Evolutionary conservation across 2,329 filamentous ascomycete genomes (phyloP).

Genomic region (Lachnellula occidentalis): DNA sequence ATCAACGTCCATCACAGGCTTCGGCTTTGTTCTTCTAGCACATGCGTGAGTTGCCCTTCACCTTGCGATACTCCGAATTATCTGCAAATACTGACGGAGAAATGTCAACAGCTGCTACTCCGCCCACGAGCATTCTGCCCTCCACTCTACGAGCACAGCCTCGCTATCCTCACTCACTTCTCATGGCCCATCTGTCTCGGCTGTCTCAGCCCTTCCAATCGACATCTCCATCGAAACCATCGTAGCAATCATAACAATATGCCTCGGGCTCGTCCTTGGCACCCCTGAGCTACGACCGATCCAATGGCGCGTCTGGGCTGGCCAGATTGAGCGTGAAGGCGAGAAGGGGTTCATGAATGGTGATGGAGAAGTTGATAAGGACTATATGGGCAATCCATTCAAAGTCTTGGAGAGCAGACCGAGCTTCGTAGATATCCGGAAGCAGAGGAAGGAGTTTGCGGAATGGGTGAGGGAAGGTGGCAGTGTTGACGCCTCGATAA

Average conservation of each 20-base stretch:
- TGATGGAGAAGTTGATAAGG: constrained; percentile 62
- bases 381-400: constrained; percentile 74
- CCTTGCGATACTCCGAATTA: not conserved
- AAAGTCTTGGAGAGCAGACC: constrained; percentile 70
- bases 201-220: constrained; percentile 56
- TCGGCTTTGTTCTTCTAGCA: constrained; percentile 73
- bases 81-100: not conserved
- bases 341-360: constrained; percentile 50
- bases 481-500: constrained; percentile 9
- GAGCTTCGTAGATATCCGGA: constrained; percentile 84
- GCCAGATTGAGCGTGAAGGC: constrained; percentile 76
- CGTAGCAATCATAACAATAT: constrained; percentile 72
- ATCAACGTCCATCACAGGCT: constrained; percentile 62
- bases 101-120: constrained; percentile 74
- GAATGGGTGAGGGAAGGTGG: constrained; percentile 56
- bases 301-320: constrained; percentile 74
- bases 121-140: constrained; percentile 80
- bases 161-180: constrained; percentile 41
- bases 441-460: constrained; percentile 71
- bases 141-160: constrained; percentile 55
- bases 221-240: constrained; percentile 89
- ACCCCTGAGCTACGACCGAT: constrained; percentile 79
- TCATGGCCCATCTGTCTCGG: constrained; percentile 35
- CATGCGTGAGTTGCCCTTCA: constrained; percentile 67
- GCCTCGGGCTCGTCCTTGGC: constrained; percentile 72